These are phyloP conservation scores for Lathyrus sativus DNA, from an alignment of 306 rosid species.

Conservation along the genomic window DNA sequence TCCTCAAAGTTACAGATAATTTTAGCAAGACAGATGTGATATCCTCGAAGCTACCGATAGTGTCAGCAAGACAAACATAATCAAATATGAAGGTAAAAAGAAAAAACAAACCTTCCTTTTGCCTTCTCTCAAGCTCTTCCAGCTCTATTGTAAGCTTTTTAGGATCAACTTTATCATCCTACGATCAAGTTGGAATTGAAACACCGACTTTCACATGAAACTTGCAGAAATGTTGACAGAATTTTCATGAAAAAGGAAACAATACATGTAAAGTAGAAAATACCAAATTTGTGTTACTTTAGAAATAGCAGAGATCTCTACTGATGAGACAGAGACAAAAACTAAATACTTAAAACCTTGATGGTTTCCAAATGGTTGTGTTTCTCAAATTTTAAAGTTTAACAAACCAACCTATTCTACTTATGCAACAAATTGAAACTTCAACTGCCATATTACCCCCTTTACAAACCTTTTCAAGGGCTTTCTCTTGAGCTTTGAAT, in stretches of 20 bases:
- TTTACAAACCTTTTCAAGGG: constrained; percentile 88
- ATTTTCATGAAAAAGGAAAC: constrained; percentile 33
- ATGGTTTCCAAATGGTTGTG: constrained; percentile 1
- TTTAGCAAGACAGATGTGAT: too few species aligned
- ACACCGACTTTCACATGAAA: too few species aligned
- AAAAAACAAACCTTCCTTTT: too few species aligned
- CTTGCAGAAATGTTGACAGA: too few species aligned
- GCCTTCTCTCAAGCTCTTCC: too few species aligned
- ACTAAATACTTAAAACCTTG: constrained; percentile 11
- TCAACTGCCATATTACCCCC: constrained; percentile 29
- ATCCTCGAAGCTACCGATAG: too few species aligned
- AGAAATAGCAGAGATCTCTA: constrained; percentile 15
- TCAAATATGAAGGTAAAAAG: too few species aligned
- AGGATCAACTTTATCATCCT: too few species aligned
- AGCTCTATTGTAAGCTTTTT: too few species aligned
- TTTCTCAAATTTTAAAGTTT: constrained; percentile 1
- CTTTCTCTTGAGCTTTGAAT: constrained; percentile 88
- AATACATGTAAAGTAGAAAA: constrained; percentile 16
- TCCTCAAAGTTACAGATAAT: too few species aligned
- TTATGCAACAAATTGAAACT: constrained; percentile 12
- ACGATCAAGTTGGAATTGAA: too few species aligned
- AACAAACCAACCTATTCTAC: constrained; percentile 7
- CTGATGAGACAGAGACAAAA: constrained; percentile 16
- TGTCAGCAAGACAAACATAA: too few species aligned
- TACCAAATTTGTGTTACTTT: not conserved